Conservation (phyloP, 345 rosid genomes). For the Cardamine resedifolia region DNA sequence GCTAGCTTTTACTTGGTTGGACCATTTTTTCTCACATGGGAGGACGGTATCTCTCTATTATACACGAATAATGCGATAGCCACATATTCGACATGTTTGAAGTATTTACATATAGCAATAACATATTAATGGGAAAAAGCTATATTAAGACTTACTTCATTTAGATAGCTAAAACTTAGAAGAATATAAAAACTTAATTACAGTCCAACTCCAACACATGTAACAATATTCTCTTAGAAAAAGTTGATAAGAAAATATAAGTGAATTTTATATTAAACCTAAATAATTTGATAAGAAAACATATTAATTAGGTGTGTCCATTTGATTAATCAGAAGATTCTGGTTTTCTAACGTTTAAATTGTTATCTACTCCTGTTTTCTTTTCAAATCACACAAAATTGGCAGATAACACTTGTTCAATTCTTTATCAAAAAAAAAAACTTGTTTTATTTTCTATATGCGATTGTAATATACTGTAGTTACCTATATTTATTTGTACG, state of each 20-base stretch:
- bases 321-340: background rate
- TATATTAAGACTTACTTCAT: constrained; percentile 30
- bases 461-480: too few species aligned
- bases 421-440: too few species aligned
- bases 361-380: too few species aligned
- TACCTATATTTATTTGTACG: too few species aligned
- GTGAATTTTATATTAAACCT: background rate
- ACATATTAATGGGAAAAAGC: constrained; percentile 7
- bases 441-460: too few species aligned
- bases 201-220: constrained; percentile 31
- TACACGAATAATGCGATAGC: constrained; percentile 28
- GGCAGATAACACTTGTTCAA: too few species aligned
- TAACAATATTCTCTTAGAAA: constrained; percentile 24
- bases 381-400: too few species aligned
- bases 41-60: constrained; percentile 16
- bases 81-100: constrained; percentile 37
- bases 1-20: constrained; percentile 32
- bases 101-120: background rate
- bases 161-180: constrained; percentile 25
- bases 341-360: background rate
- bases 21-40: constrained; percentile 36
- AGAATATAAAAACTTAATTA: constrained; percentile 8
- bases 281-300: background rate
- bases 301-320: background rate
- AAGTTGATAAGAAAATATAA: background rate